These are phyloP conservation scores for Coniochaeta hoffmannii DNA, from an alignment of 2,329 filamentous ascomycete species.

Conservation along the genomic window DNA sequence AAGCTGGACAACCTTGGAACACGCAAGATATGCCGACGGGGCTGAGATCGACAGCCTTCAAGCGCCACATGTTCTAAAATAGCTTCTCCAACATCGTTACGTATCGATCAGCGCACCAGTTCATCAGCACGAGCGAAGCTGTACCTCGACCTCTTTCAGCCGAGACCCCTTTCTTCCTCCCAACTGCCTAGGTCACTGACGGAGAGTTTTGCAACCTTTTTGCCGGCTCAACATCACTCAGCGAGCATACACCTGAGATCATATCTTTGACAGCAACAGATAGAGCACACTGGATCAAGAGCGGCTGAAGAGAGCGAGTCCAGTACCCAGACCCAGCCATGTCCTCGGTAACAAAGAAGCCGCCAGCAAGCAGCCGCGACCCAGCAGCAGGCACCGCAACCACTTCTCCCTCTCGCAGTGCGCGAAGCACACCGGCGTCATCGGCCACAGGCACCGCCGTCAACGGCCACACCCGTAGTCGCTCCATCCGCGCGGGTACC, in stretches of 20 bases:
- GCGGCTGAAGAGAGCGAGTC: slow-evolving; percentile 1
- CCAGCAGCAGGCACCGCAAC: slow-evolving; percentile 21
- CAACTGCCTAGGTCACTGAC: too few relatives aligned
- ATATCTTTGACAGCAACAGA: background rate
- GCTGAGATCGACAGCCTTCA: background rate
- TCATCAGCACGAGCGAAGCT: background rate
- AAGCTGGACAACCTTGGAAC: background rate
- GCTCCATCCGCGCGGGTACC: slow-evolving; percentile 57
- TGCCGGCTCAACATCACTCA: background rate
- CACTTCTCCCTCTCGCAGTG: slow-evolving; percentile 29
- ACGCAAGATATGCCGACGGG: background rate
- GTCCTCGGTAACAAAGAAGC: slow-evolving; percentile 47
- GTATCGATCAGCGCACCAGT: too few relatives aligned
- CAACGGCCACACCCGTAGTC: slow-evolving; percentile 41
- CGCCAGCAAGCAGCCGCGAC: slow-evolving; percentile 38
- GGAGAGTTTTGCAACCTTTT: background rate
- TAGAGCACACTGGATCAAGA: slow-evolving; percentile 1
- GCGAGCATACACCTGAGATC: background rate
- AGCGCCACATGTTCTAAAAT: background rate
- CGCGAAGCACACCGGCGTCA: slow-evolving; percentile 37
- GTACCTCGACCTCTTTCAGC: too few relatives aligned
- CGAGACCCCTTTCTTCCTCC: too few relatives aligned
- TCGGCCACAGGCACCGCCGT: slow-evolving; percentile 27
- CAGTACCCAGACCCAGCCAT: slow-evolving; percentile 25
- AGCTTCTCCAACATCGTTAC: background rate